Evolutionary conservation across 352 stramenopile genomes (phyloP).

Genomic region (Globisporangium camurandrum): DNA sequence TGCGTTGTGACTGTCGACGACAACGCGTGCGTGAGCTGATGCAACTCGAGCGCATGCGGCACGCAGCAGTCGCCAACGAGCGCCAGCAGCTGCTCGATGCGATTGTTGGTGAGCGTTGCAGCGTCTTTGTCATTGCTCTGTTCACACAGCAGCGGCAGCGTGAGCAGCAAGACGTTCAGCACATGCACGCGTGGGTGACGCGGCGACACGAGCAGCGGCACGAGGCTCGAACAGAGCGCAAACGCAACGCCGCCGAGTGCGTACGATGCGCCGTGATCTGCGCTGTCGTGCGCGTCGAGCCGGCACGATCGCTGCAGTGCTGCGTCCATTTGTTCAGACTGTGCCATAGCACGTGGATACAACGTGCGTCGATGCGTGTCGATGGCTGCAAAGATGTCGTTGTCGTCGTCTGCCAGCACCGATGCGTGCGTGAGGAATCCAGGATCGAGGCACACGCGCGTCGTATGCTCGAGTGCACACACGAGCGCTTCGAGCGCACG

Average conservation of each 20-base stretch:
- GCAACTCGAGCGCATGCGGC: conserved; percentile 1
- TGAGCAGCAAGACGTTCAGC: conserved; percentile 39
- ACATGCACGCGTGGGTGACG: conserved; percentile 48
- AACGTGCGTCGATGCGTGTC: conserved; percentile 22
- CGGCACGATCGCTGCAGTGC: too few species aligned
- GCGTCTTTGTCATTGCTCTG: neutral
- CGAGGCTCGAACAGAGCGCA: conserved; percentile 31
- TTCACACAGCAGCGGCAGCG: conserved; percentile 25
- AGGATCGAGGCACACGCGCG: conserved; percentile 30
- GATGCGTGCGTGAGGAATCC: conserved; percentile 30
- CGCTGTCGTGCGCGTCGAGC: neutral
- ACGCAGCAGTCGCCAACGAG: conserved; percentile 28
- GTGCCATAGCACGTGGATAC: conserved; percentile 24
- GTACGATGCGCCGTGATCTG: conserved; percentile 12
- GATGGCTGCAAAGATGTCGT: conserved; percentile 16
- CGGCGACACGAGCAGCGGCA: conserved; percentile 40
- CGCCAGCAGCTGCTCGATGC: conserved; percentile 33
- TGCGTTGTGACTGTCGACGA: conserved; percentile 3
- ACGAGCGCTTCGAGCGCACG: conserved; percentile 58
- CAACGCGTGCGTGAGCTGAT: neutral
- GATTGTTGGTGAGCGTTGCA: conserved; percentile 26
- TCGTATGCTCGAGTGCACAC: conserved; percentile 26
- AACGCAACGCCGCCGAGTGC: conserved; percentile 34
- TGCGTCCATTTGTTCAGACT: too few species aligned
- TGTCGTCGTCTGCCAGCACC: conserved; percentile 9